phyloP scores from a whole-genome alignment of 208 protist species.

The Leishmania turanica region DNA sequence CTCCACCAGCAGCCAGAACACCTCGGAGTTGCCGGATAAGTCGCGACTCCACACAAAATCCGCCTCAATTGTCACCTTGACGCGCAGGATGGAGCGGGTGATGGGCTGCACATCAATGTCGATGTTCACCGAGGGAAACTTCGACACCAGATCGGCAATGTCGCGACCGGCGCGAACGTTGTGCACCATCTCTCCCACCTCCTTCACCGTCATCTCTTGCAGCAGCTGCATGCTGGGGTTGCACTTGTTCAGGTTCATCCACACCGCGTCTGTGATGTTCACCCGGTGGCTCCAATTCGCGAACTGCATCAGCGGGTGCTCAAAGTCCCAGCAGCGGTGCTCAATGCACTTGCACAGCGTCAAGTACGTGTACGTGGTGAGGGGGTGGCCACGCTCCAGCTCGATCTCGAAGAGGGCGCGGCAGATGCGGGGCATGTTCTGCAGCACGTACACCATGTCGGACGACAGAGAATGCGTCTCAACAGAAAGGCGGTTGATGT shows the following conservation, averaged over 20 bases:
- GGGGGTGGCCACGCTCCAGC: conserved; percentile 91
- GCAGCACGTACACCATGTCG: conserved; percentile 96
- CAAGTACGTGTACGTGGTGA: conserved; percentile 87
- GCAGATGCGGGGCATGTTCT: conserved; percentile 96
- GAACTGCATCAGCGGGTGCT: conserved; percentile 93
- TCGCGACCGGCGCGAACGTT: conserved; percentile 82
- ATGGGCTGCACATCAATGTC: conserved; percentile 96
- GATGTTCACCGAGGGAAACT: conserved; percentile 94
- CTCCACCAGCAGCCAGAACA: conserved; percentile 97
- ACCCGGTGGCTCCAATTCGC: conserved; percentile 50
- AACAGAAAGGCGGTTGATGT: conserved; percentile 89
- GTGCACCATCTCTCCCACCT: conserved; percentile 88
- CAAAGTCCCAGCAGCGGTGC: conserved; percentile 93
- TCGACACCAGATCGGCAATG: conserved; percentile 79
- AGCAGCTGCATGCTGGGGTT: conserved; percentile 78
- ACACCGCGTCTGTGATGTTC: conserved; percentile 82
- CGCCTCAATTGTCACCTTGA: conserved; percentile 90
- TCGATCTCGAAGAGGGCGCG: conserved; percentile 98
- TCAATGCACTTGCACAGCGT: conserved; percentile 95
- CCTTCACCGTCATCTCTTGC: conserved; percentile 77
- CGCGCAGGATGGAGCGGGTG: conserved; percentile 95
- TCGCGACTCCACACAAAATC: conserved; percentile 95
- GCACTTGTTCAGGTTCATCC: conserved; percentile 68
- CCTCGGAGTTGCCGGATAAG: conserved; percentile 93
- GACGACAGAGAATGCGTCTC: conserved; percentile 93